Percentiles rank a stretch among this genome's conserved stretches.
These are phyloP conservation scores for Neurospora hispaniola DNA, from an alignment of 495 filamentous ascomycete species.

Conservation along the genomic window DNA sequence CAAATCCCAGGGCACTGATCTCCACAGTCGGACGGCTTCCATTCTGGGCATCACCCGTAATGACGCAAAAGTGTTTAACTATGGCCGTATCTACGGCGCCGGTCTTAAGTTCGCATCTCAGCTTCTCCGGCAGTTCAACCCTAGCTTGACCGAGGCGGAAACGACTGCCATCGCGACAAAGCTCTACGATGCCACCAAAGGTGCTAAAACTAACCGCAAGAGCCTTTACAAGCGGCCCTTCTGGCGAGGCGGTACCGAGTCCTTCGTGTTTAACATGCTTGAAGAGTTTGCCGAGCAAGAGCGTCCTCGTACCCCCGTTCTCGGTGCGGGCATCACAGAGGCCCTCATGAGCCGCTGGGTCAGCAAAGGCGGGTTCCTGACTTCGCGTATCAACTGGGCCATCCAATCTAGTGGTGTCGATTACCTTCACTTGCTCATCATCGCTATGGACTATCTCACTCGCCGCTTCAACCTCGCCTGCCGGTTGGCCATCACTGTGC, in stretches of 20 bases:
- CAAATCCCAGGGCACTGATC: slow-evolving; percentile 84
- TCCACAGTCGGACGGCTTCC: slow-evolving; percentile 85
- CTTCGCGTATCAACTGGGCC: slow-evolving; percentile 96
- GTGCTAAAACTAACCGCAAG: slow-evolving; percentile 60
- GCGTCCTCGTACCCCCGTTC: slow-evolving; percentile 75
- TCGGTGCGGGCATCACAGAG: slow-evolving; percentile 96
- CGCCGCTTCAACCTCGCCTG: slow-evolving; percentile 76
- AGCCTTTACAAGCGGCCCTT: slow-evolving; percentile 62
- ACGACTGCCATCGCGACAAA: slow-evolving; percentile 64
- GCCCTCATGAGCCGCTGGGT: slow-evolving; percentile 81
- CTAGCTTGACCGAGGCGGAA: slow-evolving; percentile 61
- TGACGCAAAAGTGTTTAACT: slow-evolving; percentile 97
- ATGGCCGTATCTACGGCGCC: slow-evolving; percentile 94
- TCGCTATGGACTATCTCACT: slow-evolving; percentile 88
- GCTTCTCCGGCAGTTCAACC: slow-evolving; percentile 87
- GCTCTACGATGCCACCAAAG: slow-evolving; percentile 85
- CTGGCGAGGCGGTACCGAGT: slow-evolving; percentile 95
- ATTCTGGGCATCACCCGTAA: slow-evolving; percentile 91
- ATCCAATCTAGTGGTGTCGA: slow-evolving; percentile 97
- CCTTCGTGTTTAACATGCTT: slow-evolving; percentile 93
- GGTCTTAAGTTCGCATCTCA: slow-evolving; percentile 88
- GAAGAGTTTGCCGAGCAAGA: slow-evolving; percentile 97
- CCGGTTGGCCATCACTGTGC: slow-evolving; percentile 85
- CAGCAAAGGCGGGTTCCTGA: slow-evolving; percentile 85
- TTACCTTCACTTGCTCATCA: slow-evolving; percentile 89